These are phyloP conservation scores for Melocanna baccifera DNA, from an alignment of 176 grass and related monocot species.

Conservation along the genomic window DNA sequence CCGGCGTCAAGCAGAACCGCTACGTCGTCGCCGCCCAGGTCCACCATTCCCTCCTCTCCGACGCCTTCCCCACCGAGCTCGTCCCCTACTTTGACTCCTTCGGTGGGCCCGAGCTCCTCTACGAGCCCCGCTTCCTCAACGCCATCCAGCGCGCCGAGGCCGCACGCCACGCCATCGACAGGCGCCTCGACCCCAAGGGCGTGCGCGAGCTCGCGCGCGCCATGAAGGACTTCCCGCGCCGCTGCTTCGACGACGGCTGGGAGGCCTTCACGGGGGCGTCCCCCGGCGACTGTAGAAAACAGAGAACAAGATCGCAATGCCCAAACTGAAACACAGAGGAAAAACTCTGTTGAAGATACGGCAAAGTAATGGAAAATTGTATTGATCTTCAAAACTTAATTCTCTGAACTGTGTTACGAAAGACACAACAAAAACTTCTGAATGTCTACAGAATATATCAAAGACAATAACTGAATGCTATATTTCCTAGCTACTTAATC, in stretches of 20 bases:
- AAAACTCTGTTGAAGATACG: too few relatives aligned
- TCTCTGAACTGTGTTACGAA: too few relatives aligned
- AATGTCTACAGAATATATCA: too few relatives aligned
- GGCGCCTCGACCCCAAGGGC: conserved; percentile 46
- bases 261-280: conserved; percentile 43
- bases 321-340: too few relatives aligned
- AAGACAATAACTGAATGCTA: too few relatives aligned
- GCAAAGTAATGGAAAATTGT: too few relatives aligned
- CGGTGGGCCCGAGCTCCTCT: conserved; percentile 63
- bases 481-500: too few relatives aligned
- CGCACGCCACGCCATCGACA: conserved; percentile 38
- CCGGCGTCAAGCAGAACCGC: conserved; percentile 80
- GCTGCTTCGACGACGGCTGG: conserved; percentile 60
- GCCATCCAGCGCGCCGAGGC: conserved; percentile 53
- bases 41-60: conserved; percentile 57
- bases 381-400: too few relatives aligned
- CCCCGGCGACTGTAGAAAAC: too few relatives aligned
- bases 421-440: too few relatives aligned
- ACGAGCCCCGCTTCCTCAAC: conserved; percentile 78
- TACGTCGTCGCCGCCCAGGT: conserved; percentile 68
- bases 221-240: conserved; percentile 67
- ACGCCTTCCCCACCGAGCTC: conserved; percentile 36
- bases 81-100: conserved; percentile 63
- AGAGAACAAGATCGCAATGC: too few relatives aligned
- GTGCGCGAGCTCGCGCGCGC: conserved; percentile 59